These are phyloP conservation scores for Leishmania aethiopica DNA, from an alignment of 208 protist genomes.

Conservation along the genomic window DNA sequence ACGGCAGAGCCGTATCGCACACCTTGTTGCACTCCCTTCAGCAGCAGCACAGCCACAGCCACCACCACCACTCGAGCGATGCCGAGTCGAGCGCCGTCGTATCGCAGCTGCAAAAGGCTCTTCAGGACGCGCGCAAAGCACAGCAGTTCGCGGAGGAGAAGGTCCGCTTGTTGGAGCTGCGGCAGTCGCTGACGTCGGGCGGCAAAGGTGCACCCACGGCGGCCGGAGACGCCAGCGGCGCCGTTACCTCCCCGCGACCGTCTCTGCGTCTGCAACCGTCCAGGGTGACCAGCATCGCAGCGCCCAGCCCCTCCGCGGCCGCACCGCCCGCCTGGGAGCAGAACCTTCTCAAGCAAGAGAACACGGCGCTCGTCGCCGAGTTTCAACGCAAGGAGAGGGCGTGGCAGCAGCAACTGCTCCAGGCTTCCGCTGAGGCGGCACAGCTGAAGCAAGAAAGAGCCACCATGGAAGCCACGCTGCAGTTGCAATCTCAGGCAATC, in stretches of 20 bases:
- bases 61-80: background rate
- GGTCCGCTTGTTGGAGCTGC: conserved; percentile 32
- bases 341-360: conserved; percentile 51
- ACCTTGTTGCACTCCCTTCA: conserved; percentile 23
- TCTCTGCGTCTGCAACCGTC: conserved; percentile 25
- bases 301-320: background rate
- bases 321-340: conserved; percentile 22
- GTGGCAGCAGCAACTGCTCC: conserved; percentile 51
- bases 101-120: conserved; percentile 18
- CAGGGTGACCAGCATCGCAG: background rate
- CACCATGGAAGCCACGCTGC: conserved; percentile 38
- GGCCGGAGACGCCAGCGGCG: background rate
- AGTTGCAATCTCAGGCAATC: conserved; percentile 50
- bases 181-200: conserved; percentile 11
- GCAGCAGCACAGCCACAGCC: conserved; percentile 14
- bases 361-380: conserved; percentile 43
- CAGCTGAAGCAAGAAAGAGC: conserved; percentile 19
- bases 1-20: conserved; percentile 9
- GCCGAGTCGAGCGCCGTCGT: conserved; percentile 4
- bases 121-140: conserved; percentile 29
- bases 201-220: background rate
- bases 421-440: conserved; percentile 25
- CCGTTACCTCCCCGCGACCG: conserved; percentile 23
- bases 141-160: conserved; percentile 40
- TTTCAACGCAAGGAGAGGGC: conserved; percentile 53